Evolutionary conservation across 83 land plant species (phyloP).

Genomic region (Diphasiastrum complanatum): DNA sequence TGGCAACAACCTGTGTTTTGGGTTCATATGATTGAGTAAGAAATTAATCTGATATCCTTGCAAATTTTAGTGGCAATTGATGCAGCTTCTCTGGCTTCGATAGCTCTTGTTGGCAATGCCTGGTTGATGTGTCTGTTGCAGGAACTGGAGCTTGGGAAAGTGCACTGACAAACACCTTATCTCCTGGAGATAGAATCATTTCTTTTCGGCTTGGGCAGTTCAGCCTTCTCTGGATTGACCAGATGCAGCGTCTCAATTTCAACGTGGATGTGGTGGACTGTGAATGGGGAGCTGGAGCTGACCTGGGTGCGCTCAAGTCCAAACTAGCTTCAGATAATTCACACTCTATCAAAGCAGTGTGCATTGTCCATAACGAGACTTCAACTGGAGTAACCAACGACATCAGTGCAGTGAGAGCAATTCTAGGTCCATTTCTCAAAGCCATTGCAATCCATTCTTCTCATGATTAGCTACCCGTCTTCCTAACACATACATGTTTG

Average conservation of each 20-base stretch:
- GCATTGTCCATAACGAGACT: slow-evolving; percentile 94
- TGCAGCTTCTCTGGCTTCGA: too few relatives aligned
- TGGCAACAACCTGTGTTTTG: not conserved
- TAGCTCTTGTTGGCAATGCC: not conserved
- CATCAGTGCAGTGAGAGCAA: slow-evolving; percentile 49
- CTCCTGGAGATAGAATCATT: slow-evolving; percentile 68
- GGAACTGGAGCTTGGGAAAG: slow-evolving; percentile 98
- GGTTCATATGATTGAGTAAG: too few relatives aligned
- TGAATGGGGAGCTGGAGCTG: slow-evolving; percentile 87
- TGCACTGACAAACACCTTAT: slow-evolving; percentile 79
- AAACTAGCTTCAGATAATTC: slow-evolving; percentile 57
- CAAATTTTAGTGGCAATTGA: too few relatives aligned
- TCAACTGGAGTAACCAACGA: slow-evolving; percentile 95
- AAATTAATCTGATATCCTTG: too few relatives aligned
- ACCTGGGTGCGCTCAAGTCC: slow-evolving; percentile 47
- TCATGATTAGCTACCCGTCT: too few relatives aligned
- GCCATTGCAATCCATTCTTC: not conserved
- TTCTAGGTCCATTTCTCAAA: slow-evolving; percentile 43
- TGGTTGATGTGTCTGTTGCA: not conserved
- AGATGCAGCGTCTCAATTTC: slow-evolving; percentile 73
- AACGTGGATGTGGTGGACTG: slow-evolving; percentile 82
- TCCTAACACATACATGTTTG: too few relatives aligned
- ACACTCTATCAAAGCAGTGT: slow-evolving; percentile 76
- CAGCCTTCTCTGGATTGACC: slow-evolving; percentile 89
- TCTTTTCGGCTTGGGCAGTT: slow-evolving; percentile 78